Evolutionary conservation across 2,329 filamentous ascomycete genomes (phyloP), one percentile per base, ranked within the genome.

Genomic region (Ophiocordyceps camponoti-saundersi): DNA sequence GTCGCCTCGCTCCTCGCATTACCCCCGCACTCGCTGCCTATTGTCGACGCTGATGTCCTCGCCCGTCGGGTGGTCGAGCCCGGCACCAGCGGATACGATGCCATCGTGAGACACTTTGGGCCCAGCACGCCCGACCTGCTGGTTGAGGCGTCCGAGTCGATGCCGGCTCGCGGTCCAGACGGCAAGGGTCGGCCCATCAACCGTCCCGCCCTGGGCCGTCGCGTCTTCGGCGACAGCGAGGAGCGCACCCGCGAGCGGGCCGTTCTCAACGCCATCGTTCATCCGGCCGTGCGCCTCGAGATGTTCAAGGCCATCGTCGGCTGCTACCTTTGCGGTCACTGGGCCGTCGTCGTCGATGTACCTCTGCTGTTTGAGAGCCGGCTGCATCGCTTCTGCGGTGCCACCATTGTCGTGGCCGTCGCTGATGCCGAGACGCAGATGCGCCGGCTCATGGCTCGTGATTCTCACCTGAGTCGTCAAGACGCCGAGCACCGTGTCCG

Each of bases 41-140:
- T 98, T 55, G 82, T 98, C 68, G 92, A 98, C 61, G 90, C 92
- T 60, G 92, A 98, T 68, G 67, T 93, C 48, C 75, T 96, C 50
- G 90, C 92, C 44, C 88, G 90, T 56, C 77, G 92, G 62, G 92
- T 96, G 49, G 90, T 98, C 61, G 87, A 94, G 62, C 92, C 92
- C 1, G 92, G 92, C 26, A 94, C 86, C 6, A 60, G 74, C 13
- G 90, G 84, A 55, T 95, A 96, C 71, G 69, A 75, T 45, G 79
- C 82, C 50, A 95, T 98, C 53, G 75, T 96, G 40, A 65, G 72
- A 20, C 72, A 95, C 65, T 98, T 98, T 62, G 75, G 73, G 1
- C 73, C 86, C 26, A 84, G 76, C 4, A 95, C 89, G 0, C 88
- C 90, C 0, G 88, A 95, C 49, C 76, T 98, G 1, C 77, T 96